A percentile compares a stretch with the other conserved stretches of the same genome.
phyloP scores from a whole-genome alignment of 1,139 yeast species.

The Entelexis paramagnoliae region DNA sequence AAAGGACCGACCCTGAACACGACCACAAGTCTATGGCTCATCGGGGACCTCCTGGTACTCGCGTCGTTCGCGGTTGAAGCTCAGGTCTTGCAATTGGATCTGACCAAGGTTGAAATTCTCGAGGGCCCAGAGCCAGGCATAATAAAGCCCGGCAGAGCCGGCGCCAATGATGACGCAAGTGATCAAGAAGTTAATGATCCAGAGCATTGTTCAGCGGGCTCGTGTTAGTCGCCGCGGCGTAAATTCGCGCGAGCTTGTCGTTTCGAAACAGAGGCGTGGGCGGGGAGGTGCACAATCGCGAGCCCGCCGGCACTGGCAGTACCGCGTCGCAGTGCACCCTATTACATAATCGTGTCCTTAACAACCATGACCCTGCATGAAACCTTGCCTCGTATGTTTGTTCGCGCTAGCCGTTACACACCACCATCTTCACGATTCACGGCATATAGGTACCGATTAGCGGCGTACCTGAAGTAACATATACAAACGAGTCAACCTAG shows the following conservation, averaged over 20 bases:
- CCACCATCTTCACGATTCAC: too few relatives aligned
- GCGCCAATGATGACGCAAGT: slow-evolving; percentile 12
- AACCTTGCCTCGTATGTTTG: too few relatives aligned
- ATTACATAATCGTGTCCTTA: neutral
- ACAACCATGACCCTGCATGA: neutral
- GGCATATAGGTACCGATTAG: too few relatives aligned
- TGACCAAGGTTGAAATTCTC: slow-evolving; percentile 24
- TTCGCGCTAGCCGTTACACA: too few relatives aligned
- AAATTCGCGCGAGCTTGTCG: neutral
- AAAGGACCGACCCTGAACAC: neutral
- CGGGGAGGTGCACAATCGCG: neutral
- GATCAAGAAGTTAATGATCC: slow-evolving; percentile 15
- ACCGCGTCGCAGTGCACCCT: neutral
- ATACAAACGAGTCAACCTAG: too few relatives aligned
- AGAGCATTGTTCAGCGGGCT: neutral
- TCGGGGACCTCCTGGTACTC: slow-evolving; percentile 14
- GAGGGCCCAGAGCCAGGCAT: slow-evolving; percentile 23
- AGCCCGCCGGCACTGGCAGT: neutral
- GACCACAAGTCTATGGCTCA: neutral
- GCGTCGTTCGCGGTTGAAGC: slow-evolving; percentile 6
- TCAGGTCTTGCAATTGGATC: slow-evolving; percentile 23
- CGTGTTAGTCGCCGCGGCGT: neutral
- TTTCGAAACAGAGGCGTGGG: neutral
- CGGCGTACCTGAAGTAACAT: too few relatives aligned
- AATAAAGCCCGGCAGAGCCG: slow-evolving; percentile 17